Evolutionary conservation across 2,329 filamentous ascomycete genomes (phyloP).

Genomic region (Colletotrichum lentis): DNA sequence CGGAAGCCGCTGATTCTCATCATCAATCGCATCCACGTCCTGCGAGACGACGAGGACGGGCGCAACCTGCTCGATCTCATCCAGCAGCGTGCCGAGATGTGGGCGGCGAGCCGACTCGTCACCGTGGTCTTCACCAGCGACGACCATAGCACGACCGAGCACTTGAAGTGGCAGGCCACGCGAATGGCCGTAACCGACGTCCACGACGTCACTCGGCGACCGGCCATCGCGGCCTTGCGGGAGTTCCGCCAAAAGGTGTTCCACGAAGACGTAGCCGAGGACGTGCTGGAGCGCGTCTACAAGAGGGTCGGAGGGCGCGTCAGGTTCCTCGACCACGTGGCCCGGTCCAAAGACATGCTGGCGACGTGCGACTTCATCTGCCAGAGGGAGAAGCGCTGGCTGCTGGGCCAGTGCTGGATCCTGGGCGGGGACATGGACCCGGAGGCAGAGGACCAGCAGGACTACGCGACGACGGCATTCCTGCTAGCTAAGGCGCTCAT

Average conservation of each 20-base stretch:
- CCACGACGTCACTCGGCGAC: constrained; percentile 58
- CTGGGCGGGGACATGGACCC: constrained; percentile 74
- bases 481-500: constrained; percentile 65
- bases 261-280: constrained; percentile 50
- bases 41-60: constrained; percentile 73
- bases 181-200: constrained; percentile 64
- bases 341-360: constrained; percentile 61
- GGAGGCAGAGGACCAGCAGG: constrained; percentile 72
- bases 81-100: constrained; percentile 76
- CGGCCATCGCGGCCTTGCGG: constrained; percentile 57
- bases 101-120: constrained; percentile 74
- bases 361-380: constrained; percentile 64
- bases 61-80: constrained; percentile 73
- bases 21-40: constrained; percentile 72
- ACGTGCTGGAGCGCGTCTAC: constrained; percentile 60
- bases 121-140: constrained; percentile 66
- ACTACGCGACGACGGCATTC: constrained; percentile 64
- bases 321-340: constrained; percentile 62
- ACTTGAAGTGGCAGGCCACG: constrained; percentile 63
- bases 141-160: constrained; percentile 67
- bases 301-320: constrained; percentile 62
- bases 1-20: constrained; percentile 69
- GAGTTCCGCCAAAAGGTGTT: constrained; percentile 60
- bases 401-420: constrained; percentile 78
- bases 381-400: constrained; percentile 75